phyloP scores from a whole-genome alignment of 192 early-diverging fungal genomes.

The Dissophora ornata region DNA sequence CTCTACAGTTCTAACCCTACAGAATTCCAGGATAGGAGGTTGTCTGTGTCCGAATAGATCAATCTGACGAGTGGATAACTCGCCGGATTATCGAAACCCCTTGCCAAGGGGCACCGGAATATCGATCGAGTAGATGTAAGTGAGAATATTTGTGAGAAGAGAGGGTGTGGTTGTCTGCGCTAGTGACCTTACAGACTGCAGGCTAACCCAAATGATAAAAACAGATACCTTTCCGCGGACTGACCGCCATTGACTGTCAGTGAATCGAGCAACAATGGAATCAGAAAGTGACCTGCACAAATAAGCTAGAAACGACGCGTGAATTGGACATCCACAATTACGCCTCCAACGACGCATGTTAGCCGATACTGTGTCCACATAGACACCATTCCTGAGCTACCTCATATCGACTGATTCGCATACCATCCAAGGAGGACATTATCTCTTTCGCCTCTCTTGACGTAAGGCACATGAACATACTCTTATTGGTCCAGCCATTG shows the following conservation, averaged over 20 bases:
- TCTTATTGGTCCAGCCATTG: background rate
- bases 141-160: too few relatives aligned
- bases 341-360: background rate
- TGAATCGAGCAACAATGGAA: too few relatives aligned
- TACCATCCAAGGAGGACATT: background rate
- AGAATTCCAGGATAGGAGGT: background rate
- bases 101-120: background rate
- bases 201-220: too few relatives aligned
- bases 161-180: too few relatives aligned
- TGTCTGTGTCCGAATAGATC: conserved; percentile 1
- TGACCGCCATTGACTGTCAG: too few relatives aligned
- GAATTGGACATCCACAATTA: background rate
- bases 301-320: background rate
- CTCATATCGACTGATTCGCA: background rate
- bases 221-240: too few relatives aligned
- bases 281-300: too few relatives aligned
- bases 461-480: background rate
- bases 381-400: background rate
- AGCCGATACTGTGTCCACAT: background rate
- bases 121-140: conserved; percentile 2
- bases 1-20: background rate
- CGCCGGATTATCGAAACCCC: background rate
- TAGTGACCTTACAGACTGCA: too few relatives aligned
- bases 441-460: background rate
- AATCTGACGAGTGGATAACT: conserved; percentile 5